Evolutionary conservation across 2,329 filamentous ascomycete genomes (phyloP).

Genomic region (Penicillium sp.): DNA sequence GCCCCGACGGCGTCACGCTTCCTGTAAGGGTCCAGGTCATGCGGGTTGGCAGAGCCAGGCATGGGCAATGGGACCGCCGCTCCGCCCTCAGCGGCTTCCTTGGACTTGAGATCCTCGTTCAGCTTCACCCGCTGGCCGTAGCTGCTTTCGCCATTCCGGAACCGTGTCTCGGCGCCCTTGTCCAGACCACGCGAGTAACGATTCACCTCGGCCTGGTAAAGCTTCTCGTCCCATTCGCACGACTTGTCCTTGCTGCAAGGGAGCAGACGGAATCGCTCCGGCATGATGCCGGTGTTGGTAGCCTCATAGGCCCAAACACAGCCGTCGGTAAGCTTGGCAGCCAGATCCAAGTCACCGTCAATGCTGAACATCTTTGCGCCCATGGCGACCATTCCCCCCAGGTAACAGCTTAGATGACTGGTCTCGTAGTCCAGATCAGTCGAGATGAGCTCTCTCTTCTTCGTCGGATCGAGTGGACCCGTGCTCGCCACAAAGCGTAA

Average conservation of each 20-base stretch:
- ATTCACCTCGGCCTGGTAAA: slow-evolving; percentile 20
- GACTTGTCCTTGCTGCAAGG: slow-evolving; percentile 41
- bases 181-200: slow-evolving; percentile 44
- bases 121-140: slow-evolving; percentile 21
- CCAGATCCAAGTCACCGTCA: slow-evolving; percentile 50
- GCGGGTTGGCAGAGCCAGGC: slow-evolving; percentile 20
- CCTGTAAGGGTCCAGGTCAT: slow-evolving; percentile 15
- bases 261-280: slow-evolving; percentile 51
- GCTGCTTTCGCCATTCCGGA: slow-evolving; percentile 19
- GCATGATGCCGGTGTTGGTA: slow-evolving; percentile 55
- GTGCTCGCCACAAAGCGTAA: slow-evolving; percentile 39
- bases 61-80: slow-evolving; percentile 17
- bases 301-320: slow-evolving; percentile 59
- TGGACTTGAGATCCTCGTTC: slow-evolving; percentile 6
- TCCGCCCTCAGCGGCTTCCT: slow-evolving; percentile 3
- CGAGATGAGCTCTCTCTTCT: slow-evolving; percentile 10
- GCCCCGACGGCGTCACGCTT: slow-evolving; percentile 14
- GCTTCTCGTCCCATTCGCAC: slow-evolving; percentile 50
- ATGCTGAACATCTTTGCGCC: slow-evolving; percentile 53
- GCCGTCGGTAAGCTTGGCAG: slow-evolving; percentile 52
- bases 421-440: slow-evolving; percentile 45
- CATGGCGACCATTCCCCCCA: slow-evolving; percentile 57
- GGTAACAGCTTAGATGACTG: slow-evolving; percentile 55
- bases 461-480: slow-evolving; percentile 17
- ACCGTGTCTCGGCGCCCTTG: slow-evolving; percentile 27